These are phyloP conservation scores for Entomortierella parvispora DNA, from an alignment of 192 early-diverging fungal species.

Conservation along the genomic window DNA sequence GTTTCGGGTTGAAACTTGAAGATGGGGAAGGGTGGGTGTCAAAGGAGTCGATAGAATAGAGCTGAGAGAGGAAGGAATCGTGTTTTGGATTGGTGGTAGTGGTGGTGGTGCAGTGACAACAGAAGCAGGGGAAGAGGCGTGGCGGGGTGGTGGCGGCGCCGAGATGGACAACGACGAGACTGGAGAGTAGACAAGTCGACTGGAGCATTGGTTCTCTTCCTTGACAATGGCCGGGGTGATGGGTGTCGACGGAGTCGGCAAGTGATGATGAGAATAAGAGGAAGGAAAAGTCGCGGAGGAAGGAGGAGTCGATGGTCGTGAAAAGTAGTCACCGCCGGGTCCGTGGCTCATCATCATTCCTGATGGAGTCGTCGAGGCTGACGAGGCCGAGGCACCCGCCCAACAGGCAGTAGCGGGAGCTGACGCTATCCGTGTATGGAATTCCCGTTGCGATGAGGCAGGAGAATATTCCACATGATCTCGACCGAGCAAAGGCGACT, in stretches of 20 bases:
- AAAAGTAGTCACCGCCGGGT: slow-evolving; percentile 31
- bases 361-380: slow-evolving; percentile 4
- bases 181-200: background rate
- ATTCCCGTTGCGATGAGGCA: background rate
- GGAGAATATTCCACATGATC: slow-evolving; percentile 31
- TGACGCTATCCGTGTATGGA: background rate
- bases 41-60: background rate
- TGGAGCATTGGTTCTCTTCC: background rate
- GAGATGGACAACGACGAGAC: background rate
- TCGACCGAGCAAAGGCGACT: slow-evolving; percentile 3
- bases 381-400: slow-evolving; percentile 2
- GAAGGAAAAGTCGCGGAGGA: background rate
- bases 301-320: slow-evolving; percentile 11
- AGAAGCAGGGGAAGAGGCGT: slow-evolving; percentile 1
- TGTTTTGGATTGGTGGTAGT: background rate
- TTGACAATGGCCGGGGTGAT: background rate
- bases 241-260: slow-evolving; percentile 25
- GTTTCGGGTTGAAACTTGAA: slow-evolving; percentile 12
- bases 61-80: background rate
- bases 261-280: slow-evolving; percentile 17
- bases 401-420: slow-evolving; percentile 1
- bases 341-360: slow-evolving; percentile 2
- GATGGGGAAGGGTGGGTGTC: slow-evolving; percentile 13
- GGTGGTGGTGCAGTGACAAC: background rate
- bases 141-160: slow-evolving; percentile 3